Conservation (phyloP, 345 rosid genomes). For the Hibiscus syriacus region DNA sequence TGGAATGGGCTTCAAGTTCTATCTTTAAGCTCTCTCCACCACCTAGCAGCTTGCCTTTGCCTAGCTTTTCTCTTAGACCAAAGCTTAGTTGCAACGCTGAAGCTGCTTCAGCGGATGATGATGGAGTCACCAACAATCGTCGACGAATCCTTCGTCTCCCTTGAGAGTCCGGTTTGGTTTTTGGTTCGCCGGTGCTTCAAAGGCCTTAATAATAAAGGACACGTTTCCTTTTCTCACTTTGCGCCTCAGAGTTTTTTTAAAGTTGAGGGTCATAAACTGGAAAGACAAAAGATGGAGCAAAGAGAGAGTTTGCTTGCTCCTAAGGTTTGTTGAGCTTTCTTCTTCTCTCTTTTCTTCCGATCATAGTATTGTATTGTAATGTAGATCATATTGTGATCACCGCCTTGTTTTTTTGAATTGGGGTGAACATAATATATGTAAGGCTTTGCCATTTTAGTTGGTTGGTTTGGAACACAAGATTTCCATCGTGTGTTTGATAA, state of each 20-base stretch:
- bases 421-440: neutral
- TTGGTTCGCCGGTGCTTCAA: no score
- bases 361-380: neutral
- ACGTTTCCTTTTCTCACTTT: neutral
- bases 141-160: slow-evolving; percentile 61
- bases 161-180: no score
- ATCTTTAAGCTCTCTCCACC: slow-evolving; percentile 46
- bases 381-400: slow-evolving; percentile 6
- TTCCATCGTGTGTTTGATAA: neutral
- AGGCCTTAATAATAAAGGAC: slow-evolving; percentile 1
- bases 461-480: neutral
- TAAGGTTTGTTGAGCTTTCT: neutral
- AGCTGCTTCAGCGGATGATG: slow-evolving; percentile 31
- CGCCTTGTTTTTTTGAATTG: neutral
- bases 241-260: no score
- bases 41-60: slow-evolving; percentile 75
- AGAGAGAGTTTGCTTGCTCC: neutral
- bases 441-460: neutral
- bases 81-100: slow-evolving; percentile 55
- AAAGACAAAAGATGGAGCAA: no score
- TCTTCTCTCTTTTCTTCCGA: neutral
- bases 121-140: slow-evolving; percentile 51
- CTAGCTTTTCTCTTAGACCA: slow-evolving; percentile 47
- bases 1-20: slow-evolving; percentile 27
- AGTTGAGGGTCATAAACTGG: neutral